A percentile compares a stretch with the other conserved stretches of the same genome.
Evolutionary conservation across 768 basidiomycete genomes (phyloP).

Genomic region (Filobasidium floriforme): DNA sequence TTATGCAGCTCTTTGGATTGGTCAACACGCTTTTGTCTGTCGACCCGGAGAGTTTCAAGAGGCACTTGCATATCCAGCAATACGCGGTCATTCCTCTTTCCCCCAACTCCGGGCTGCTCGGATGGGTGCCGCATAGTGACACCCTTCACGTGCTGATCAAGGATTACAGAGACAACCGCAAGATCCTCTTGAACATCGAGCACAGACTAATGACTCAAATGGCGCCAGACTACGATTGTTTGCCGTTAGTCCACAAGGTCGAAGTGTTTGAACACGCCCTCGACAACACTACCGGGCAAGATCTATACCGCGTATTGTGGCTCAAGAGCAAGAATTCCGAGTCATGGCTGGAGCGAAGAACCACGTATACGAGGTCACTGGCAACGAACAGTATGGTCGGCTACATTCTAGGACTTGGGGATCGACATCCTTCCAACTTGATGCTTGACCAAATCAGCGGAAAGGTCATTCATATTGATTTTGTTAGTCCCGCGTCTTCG

Average conservation of each 20-base stretch:
- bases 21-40: conserved; percentile 89
- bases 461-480: conserved; percentile 76
- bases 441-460: conserved; percentile 84
- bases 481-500: conserved; percentile 59
- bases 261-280: conserved; percentile 98
- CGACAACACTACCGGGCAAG: conserved; percentile 97
- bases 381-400: conserved; percentile 98
- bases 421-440: conserved; percentile 92
- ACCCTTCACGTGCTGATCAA: conserved; percentile 92
- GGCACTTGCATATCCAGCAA: conserved; percentile 86
- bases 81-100: conserved; percentile 90
- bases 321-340: conserved; percentile 90
- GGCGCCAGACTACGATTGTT: conserved; percentile 96
- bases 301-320: conserved; percentile 93
- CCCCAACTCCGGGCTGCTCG: conserved; percentile 85
- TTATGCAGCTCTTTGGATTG: conserved; percentile 97
- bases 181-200: conserved; percentile 94
- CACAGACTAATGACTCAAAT: conserved; percentile 99
- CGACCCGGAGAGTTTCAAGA: conserved; percentile 90
- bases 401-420: conserved; percentile 93
- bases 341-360: conserved; percentile 93
- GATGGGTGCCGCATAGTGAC: conserved; percentile 93
- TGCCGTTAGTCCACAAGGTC: conserved; percentile 90
- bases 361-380: conserved; percentile 89
- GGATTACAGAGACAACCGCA: conserved; percentile 90